Evolutionary conservation across 495 filamentous ascomycete species (phyloP).

Genomic region (Gamarada debralockiae): DNA sequence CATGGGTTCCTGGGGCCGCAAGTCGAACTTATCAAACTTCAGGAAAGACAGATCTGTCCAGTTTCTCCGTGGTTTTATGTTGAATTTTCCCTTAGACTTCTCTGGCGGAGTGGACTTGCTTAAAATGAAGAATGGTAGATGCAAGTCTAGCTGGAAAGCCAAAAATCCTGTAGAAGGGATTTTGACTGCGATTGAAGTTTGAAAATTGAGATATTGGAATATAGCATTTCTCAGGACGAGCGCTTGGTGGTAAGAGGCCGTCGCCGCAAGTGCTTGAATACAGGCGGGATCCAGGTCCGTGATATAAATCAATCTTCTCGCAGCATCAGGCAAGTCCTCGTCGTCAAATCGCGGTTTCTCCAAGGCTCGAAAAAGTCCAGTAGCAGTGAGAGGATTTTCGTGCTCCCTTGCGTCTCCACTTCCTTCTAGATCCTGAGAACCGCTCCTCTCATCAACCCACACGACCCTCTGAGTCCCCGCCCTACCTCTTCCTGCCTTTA

Average conservation of each 20-base stretch:
- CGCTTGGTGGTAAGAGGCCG: background rate
- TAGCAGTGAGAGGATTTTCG: constrained; percentile 5
- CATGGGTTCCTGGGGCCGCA: background rate
- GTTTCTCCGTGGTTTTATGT: background rate
- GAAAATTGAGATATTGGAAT: background rate
- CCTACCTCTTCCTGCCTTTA: background rate
- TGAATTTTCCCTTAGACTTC: background rate
- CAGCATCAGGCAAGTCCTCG: background rate
- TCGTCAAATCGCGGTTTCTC: background rate
- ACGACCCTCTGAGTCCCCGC: background rate
- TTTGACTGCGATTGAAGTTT: constrained; percentile 3
- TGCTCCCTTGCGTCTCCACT: background rate
- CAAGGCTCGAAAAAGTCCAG: constrained; percentile 5
- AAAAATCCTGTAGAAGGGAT: background rate
- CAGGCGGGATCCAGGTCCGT: constrained; percentile 1
- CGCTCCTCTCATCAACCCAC: constrained; percentile 2
- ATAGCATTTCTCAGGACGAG: constrained; percentile 1
- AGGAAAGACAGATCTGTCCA: constrained; percentile 11
- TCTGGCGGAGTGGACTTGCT: background rate
- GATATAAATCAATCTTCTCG: constrained; percentile 5
- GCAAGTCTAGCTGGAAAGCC: constrained; percentile 6
- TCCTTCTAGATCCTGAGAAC: background rate
- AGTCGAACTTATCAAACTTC: background rate
- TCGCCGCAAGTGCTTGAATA: constrained; percentile 4
- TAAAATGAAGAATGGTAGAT: constrained; percentile 5